phyloP scores from a whole-genome alignment of 176 grass and related monocot species.

The Dactylis glomerata region DNA sequence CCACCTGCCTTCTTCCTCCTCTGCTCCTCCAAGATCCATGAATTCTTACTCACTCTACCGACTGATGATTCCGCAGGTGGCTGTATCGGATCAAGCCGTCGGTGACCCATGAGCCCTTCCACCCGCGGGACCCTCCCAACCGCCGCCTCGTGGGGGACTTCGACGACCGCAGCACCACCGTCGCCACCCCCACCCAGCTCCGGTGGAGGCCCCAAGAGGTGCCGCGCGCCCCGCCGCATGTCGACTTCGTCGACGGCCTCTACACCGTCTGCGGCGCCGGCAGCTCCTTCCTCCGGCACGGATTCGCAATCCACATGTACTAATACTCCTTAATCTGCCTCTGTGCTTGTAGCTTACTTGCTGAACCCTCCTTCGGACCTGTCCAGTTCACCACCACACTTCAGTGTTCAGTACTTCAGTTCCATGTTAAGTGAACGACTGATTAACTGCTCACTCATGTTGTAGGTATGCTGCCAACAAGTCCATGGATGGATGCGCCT shows the following conservation, averaged over 20 bases:
- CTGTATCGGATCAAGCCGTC: conserved; percentile 96
- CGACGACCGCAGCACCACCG: conserved; percentile 53
- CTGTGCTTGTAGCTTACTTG: background rate
- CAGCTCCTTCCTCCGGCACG: conserved; percentile 80
- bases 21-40: background rate
- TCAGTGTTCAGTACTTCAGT: background rate
- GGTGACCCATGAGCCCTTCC: conserved; percentile 92
- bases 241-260: conserved; percentile 78
- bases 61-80: conserved; percentile 39
- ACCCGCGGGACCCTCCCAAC: conserved; percentile 56
- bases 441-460: background rate
- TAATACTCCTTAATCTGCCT: background rate
- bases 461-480: conserved; percentile 85
- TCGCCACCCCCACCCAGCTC: conserved; percentile 83
- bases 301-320: conserved; percentile 86
- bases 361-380: background rate
- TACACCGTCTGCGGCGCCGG: conserved; percentile 88
- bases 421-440: background rate
- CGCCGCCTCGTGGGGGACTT: conserved; percentile 66
- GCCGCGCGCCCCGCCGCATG: conserved; percentile 7
- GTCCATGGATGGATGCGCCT: conserved; percentile 80
- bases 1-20: background rate
- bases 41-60: background rate
- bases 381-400: background rate
- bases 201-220: conserved; percentile 68